Evolutionary conservation across 805 yeast species (phyloP).

Genomic region (Saturnispora sanitii): DNA sequence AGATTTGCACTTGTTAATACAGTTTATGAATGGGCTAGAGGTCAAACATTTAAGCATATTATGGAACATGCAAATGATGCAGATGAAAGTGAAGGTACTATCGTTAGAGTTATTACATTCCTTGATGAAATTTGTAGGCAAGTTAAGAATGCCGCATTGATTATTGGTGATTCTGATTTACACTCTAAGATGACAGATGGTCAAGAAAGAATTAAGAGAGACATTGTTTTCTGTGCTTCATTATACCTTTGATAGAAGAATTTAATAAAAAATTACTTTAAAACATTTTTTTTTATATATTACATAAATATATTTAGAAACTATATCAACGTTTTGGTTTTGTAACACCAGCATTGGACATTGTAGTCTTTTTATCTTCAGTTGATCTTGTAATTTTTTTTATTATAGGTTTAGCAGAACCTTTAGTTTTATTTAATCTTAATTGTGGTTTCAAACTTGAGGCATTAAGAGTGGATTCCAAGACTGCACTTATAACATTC

Average conservation of each 20-base stretch:
- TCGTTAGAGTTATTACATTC: constrained; percentile 90
- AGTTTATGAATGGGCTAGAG: constrained; percentile 97
- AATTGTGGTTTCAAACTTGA: constrained; percentile 23
- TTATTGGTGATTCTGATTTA: constrained; percentile 86
- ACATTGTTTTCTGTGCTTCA: constrained; percentile 94
- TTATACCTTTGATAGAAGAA: constrained; percentile 49
- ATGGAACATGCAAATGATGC: constrained; percentile 83
- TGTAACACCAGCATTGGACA: constrained; percentile 8
- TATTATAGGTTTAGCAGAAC: constrained; percentile 24
- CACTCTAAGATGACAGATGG: constrained; percentile 86
- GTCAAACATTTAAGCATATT: constrained; percentile 81
- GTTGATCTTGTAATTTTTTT: constrained; percentile 14
- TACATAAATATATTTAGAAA: not conserved
- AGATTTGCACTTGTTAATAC: constrained; percentile 88
- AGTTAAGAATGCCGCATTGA: constrained; percentile 86
- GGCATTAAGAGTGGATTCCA: constrained; percentile 52
- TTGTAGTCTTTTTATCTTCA: constrained; percentile 9
- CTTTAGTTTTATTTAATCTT: constrained; percentile 26
- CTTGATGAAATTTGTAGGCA: constrained; percentile 92
- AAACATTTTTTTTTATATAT: not conserved
- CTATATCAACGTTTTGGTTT: constrained; percentile 8
- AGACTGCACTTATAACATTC: constrained; percentile 60
- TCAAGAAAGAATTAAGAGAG: constrained; percentile 91
- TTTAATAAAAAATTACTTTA: not conserved
- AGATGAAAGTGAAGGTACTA: constrained; percentile 68